These are phyloP conservation scores for Arctium lappa DNA, from an alignment of 129 eudicot species.

Conservation along the genomic window DNA sequence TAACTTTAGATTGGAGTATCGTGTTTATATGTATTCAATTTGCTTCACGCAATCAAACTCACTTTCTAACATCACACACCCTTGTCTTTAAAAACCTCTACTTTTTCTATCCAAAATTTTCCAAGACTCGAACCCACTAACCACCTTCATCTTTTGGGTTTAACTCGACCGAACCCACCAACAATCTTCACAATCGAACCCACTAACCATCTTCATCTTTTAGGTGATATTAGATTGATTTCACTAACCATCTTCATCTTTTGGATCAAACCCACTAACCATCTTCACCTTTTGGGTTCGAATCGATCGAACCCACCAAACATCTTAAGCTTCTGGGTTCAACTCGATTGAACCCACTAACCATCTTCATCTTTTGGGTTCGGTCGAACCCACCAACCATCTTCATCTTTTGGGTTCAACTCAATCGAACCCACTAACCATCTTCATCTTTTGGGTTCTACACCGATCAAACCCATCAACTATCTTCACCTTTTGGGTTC, in stretches of 20 bases:
- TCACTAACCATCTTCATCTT: not conserved
- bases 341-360: not conserved
- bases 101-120: not conserved
- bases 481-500: not conserved
- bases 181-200: not conserved
- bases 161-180: not conserved
- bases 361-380: not conserved
- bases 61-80: slow-evolving; percentile 21
- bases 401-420: not conserved
- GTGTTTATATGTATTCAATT: slow-evolving; percentile 3
- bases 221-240: too few relatives aligned
- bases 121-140: not conserved
- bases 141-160: not conserved
- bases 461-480: not conserved
- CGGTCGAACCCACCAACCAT: not conserved
- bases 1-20: slow-evolving; percentile 20
- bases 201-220: not conserved
- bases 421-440: not conserved
- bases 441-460: not conserved
- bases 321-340: not conserved
- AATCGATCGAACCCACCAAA: not conserved
- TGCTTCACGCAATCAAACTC: slow-evolving; percentile 28
- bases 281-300: not conserved
- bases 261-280: not conserved
- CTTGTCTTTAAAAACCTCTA: not conserved